Percentiles rank a stretch among this genome's conserved stretches.
Evolutionary conservation across 805 yeast genomes (phyloP).

Genomic region (Grigorovia humatica): DNA sequence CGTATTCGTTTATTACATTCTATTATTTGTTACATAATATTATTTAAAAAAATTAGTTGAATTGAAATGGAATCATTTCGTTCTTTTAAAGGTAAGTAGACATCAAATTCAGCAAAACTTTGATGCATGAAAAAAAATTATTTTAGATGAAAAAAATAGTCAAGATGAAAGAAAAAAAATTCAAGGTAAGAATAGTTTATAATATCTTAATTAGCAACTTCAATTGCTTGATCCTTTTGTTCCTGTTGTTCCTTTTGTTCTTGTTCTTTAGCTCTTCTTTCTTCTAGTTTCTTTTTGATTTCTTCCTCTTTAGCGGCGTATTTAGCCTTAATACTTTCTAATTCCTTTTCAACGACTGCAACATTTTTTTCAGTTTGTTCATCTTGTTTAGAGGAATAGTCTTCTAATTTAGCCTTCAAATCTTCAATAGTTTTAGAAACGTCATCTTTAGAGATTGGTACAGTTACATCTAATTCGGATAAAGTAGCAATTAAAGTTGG

Average conservation of each 20-base stretch:
- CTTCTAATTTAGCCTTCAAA: slow-evolving; percentile 62
- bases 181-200: neutral
- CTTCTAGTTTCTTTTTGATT: slow-evolving; percentile 24
- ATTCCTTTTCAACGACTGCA: slow-evolving; percentile 66
- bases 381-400: slow-evolving; percentile 63
- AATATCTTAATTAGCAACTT: neutral
- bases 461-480: slow-evolving; percentile 61
- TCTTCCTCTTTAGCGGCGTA: slow-evolving; percentile 37
- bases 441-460: slow-evolving; percentile 71
- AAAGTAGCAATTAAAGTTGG: slow-evolving; percentile 70
- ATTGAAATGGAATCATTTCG: neutral
- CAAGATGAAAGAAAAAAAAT: neutral
- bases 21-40: neutral
- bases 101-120: neutral
- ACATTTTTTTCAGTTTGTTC: slow-evolving; percentile 69
- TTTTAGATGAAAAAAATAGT: neutral
- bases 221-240: slow-evolving; percentile 1
- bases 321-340: slow-evolving; percentile 53
- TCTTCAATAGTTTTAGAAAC: slow-evolving; percentile 52
- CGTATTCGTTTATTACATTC: neutral
- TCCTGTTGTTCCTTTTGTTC: slow-evolving; percentile 19
- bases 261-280: slow-evolving; percentile 23
- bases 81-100: neutral
- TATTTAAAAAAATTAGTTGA: neutral
- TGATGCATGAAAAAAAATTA: neutral